Conservation (phyloP, 192 early-diverging fungal genomes). For the Mortierella claussenii region DNA sequence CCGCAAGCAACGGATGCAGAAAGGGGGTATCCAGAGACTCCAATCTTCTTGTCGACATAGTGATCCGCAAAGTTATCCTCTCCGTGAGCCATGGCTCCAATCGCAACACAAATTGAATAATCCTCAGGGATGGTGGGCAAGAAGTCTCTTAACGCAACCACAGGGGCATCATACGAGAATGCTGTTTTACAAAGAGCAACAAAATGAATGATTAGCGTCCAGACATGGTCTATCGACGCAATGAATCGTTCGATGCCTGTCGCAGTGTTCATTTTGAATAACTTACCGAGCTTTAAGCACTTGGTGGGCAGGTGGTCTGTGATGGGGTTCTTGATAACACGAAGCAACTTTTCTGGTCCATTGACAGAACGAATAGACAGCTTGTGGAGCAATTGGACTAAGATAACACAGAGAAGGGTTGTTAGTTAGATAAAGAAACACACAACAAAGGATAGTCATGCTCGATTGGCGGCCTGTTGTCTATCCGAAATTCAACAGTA, state of each 20-base stretch:
- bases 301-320: conserved; percentile 95
- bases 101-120: conserved; percentile 88
- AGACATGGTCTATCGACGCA: too few species aligned
- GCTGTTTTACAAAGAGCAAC: too few species aligned
- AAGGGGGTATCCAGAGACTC: conserved; percentile 95
- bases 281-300: conserved; percentile 83
- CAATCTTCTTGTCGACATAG: conserved; percentile 97
- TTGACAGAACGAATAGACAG: conserved; percentile 92
- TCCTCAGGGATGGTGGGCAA: conserved; percentile 80
- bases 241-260: too few species aligned
- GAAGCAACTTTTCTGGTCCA: conserved; percentile 91
- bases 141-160: conserved; percentile 85
- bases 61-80: conserved; percentile 94
- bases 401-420: neutral
- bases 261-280: neutral
- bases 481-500: neutral
- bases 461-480: neutral
- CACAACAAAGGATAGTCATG: neutral
- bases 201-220: too few species aligned
- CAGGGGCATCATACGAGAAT: conserved; percentile 88
- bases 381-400: conserved; percentile 98
- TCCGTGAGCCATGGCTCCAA: conserved; percentile 98
- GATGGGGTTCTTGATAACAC: conserved; percentile 98
- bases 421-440: neutral
- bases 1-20: conserved; percentile 97